phyloP scores from a whole-genome alignment of 306 rosid genomes.

The Pueraria montana region DNA sequence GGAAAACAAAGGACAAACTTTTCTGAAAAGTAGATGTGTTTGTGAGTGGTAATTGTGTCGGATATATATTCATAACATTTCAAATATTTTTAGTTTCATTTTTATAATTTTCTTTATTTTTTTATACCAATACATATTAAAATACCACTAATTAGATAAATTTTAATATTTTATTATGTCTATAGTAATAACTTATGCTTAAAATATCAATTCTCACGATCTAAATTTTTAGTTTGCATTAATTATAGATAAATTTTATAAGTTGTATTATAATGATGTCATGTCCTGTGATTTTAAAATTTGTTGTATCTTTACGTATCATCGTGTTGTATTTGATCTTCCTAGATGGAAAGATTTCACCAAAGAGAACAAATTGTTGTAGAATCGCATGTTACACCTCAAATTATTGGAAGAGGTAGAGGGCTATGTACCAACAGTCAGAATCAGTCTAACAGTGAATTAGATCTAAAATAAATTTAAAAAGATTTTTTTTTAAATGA shows the following conservation, averaged over 20 bases:
- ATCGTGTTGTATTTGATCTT: not conserved
- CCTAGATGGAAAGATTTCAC: not conserved
- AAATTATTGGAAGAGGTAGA: conserved; percentile 5
- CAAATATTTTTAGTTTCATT: not conserved
- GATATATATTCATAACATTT: not conserved
- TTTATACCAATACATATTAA: not conserved
- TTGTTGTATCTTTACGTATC: not conserved
- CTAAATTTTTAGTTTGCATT: not conserved
- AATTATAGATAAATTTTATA: no score
- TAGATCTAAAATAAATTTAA: no score
- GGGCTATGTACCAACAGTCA: no score
- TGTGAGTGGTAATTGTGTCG: not conserved
- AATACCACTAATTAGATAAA: not conserved
- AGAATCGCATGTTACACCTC: not conserved
- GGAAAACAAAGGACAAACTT: not conserved
- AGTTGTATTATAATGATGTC: no score
- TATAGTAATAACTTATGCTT: not conserved
- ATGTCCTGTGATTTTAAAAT: no score
- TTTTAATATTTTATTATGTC: not conserved
- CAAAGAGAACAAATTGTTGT: conserved; percentile 20
- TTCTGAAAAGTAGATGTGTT: not conserved
- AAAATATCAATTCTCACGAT: not conserved
- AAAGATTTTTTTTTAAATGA: no score
- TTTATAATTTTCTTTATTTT: not conserved
- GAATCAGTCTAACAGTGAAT: no score